These are phyloP conservation scores for Debaryomyces coudertii DNA, from an alignment of 1,139 yeast species.

Conservation along the genomic window DNA sequence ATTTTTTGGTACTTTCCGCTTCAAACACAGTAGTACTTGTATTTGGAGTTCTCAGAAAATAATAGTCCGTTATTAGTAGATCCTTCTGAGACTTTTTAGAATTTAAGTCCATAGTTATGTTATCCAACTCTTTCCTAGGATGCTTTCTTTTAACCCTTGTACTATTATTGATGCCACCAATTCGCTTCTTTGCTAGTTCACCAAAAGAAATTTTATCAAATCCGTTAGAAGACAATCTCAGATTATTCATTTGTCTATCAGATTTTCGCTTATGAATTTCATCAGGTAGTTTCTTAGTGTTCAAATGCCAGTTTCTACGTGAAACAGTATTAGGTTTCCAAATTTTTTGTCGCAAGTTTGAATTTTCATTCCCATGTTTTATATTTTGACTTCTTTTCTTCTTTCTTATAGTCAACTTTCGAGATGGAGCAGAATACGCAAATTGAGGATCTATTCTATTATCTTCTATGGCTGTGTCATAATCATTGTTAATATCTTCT, in stretches of 20 bases:
- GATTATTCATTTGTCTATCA: neutral
- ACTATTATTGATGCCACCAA: neutral
- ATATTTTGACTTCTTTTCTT: neutral
- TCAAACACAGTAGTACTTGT: conserved; percentile 39
- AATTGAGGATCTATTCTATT: conserved; percentile 6
- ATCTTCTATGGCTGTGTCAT: conserved; percentile 21
- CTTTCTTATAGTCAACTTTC: neutral
- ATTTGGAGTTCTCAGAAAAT: conserved; percentile 35
- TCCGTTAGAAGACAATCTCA: neutral
- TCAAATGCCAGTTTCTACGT: neutral
- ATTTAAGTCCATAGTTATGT: neutral
- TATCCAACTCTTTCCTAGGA: neutral
- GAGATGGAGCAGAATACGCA: neutral
- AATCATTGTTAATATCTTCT: conserved; percentile 12
- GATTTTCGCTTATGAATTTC: neutral
- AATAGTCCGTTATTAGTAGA: conserved; percentile 19
- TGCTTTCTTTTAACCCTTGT: neutral
- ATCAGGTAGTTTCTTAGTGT: neutral
- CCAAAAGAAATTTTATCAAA: conserved; percentile 6
- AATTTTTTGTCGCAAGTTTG: neutral
- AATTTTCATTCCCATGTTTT: neutral
- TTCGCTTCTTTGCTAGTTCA: conserved; percentile 11
- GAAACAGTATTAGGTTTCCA: neutral
- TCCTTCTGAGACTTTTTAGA: conserved; percentile 14
- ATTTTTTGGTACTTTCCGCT: conserved; percentile 35